Conservation (phyloP, 2,329 filamentous ascomycete species). For the Metarhizium rileyi region DNA sequence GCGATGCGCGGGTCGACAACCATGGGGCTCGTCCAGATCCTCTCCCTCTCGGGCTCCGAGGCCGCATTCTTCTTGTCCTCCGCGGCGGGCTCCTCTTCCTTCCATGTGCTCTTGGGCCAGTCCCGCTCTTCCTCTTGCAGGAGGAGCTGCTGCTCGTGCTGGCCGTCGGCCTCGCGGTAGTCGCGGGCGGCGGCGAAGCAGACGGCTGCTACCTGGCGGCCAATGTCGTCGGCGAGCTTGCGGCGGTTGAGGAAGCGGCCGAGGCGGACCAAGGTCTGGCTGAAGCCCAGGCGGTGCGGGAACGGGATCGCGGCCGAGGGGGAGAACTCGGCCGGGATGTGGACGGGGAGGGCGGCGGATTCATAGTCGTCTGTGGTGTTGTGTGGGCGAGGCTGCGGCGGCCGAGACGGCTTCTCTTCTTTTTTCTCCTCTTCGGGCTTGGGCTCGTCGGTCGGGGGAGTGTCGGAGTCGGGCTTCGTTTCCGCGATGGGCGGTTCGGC, state of each 20-base stretch:
- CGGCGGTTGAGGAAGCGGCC: conserved; percentile 83
- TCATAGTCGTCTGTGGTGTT: conserved; percentile 65
- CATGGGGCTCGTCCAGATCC: conserved; percentile 66
- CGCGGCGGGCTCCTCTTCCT: conserved; percentile 35
- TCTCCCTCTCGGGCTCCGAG: conserved; percentile 44
- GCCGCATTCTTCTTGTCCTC: conserved; percentile 27
- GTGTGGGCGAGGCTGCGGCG: conserved; percentile 60
- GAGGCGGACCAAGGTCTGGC: conserved; percentile 78
- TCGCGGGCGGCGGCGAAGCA: conserved; percentile 56
- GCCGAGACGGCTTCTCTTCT: conserved; percentile 44
- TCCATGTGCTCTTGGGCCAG: conserved; percentile 75
- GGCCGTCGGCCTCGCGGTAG: conserved; percentile 33
- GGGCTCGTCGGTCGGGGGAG: conserved; percentile 13
- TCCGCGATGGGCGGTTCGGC: too few relatives aligned
- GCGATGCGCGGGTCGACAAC: conserved; percentile 68
- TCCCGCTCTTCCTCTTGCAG: conserved; percentile 65
- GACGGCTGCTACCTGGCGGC: conserved; percentile 75
- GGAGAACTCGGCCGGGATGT: conserved; percentile 60
- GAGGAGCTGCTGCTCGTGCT: conserved; percentile 37
- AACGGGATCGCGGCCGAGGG: conserved; percentile 66
- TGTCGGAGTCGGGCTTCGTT: conserved; percentile 11
- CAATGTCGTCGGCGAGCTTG: conserved; percentile 75
- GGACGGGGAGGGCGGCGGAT: conserved; percentile 50
- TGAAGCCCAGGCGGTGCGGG: conserved; percentile 86
- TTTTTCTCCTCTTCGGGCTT: conserved; percentile 28